Percentiles rank a stretch among this genome's conserved stretches.
Evolutionary conservation across 768 basidiomycete genomes (phyloP).

Genomic region (Mycena alexandri): DNA sequence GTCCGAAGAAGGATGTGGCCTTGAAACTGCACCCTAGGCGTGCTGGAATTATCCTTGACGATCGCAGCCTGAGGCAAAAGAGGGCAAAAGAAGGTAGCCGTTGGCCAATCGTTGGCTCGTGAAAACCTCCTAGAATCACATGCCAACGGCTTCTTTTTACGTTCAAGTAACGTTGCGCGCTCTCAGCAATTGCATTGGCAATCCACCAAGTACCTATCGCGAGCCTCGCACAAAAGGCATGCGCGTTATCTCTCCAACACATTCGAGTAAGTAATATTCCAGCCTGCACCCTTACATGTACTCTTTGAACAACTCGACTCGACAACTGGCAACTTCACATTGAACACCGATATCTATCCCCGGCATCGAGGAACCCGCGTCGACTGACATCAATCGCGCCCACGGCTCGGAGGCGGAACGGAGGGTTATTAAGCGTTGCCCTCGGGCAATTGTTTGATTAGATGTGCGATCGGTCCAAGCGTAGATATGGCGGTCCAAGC

Average conservation of each 20-base stretch:
- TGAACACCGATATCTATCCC: slow-evolving; percentile 6
- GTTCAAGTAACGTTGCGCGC: neutral
- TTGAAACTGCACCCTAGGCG: too few relatives aligned
- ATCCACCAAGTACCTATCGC: slow-evolving; percentile 1
- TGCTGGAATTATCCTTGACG: too few relatives aligned
- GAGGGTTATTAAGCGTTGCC: neutral
- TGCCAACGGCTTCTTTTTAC: slow-evolving; percentile 13
- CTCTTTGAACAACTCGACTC: too few relatives aligned
- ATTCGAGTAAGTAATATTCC: too few relatives aligned
- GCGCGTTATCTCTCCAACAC: neutral
- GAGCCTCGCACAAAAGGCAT: slow-evolving; percentile 6
- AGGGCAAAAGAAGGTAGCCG: too few relatives aligned
- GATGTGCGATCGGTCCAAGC: slow-evolving; percentile 10
- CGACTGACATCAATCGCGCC: slow-evolving; percentile 5
- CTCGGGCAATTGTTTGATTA: too few relatives aligned
- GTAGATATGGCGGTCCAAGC: slow-evolving; percentile 8
- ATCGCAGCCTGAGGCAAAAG: neutral
- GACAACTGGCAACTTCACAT: too few relatives aligned
- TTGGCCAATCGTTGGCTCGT: neutral
- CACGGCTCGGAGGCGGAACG: slow-evolving; percentile 2
- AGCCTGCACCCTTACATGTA: too few relatives aligned
- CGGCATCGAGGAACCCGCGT: neutral
- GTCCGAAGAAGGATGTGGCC: too few relatives aligned
- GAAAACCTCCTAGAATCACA: slow-evolving; percentile 10
- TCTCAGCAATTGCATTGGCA: neutral